These are phyloP conservation scores for Cryptosporidium meleagridis DNA, from an alignment of 169 alveolate species.

Conservation along the genomic window DNA sequence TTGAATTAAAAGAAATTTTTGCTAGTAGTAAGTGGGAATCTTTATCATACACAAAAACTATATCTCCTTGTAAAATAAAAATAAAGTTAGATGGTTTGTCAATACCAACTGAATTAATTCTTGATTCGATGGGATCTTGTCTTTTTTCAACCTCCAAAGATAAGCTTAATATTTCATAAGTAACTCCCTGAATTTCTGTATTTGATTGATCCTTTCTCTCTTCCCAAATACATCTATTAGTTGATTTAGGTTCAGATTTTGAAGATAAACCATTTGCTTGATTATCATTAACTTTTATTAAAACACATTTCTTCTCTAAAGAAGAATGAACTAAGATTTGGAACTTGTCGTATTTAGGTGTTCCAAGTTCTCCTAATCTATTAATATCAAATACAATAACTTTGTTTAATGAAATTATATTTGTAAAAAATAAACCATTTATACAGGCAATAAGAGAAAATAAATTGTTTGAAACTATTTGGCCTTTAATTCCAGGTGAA, in stretches of 20 bases:
- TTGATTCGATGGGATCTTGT: neutral
- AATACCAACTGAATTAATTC: conserved; percentile 50
- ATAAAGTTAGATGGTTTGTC: conserved; percentile 45
- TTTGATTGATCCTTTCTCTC: conserved; percentile 24
- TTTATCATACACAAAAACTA: conserved; percentile 42
- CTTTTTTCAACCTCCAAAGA: neutral
- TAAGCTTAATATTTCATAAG: conserved; percentile 21
- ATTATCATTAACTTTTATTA: conserved; percentile 24
- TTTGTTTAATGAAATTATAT: conserved; percentile 14
- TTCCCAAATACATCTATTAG: conserved; percentile 43
- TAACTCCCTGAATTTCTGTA: conserved; percentile 47
- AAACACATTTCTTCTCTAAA: conserved; percentile 30
- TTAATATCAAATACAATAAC: conserved; percentile 53
- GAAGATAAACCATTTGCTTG: neutral
- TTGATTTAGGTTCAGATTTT: neutral
- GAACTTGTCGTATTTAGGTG: conserved; percentile 52
- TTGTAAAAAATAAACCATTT: conserved; percentile 44
- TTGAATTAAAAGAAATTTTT: neutral
- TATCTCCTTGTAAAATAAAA: neutral
- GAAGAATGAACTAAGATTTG: conserved; percentile 43
- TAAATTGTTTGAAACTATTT: neutral
- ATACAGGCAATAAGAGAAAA: conserved; percentile 51
- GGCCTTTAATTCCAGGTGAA: neutral
- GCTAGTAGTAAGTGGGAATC: conserved; percentile 12
- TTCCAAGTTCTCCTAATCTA: conserved; percentile 59